Percentiles rank a stretch among this genome's conserved stretches.
phyloP scores from a whole-genome alignment of 305 asterid species.

The Ruellia speciosa region DNA sequence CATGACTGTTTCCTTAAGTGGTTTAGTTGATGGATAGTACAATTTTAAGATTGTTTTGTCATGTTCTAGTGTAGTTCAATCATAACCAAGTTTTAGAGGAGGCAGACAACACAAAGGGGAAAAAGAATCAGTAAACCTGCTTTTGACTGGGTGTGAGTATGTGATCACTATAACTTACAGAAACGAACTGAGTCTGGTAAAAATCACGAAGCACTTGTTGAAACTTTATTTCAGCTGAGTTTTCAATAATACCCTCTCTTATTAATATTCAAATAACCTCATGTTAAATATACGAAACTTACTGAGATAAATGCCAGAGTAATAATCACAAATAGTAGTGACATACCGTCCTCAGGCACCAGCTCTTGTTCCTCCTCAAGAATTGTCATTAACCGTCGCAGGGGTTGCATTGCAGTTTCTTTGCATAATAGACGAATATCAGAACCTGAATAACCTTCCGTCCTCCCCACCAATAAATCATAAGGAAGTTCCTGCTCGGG shows the following conservation, averaged over 20 bases:
- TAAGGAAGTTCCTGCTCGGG: constrained; percentile 57
- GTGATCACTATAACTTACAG: no score
- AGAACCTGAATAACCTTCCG: constrained; percentile 83
- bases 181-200: no score
- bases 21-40: neutral
- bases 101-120: no score
- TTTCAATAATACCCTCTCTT: no score
- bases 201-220: no score
- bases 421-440: constrained; percentile 86
- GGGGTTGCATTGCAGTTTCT: constrained; percentile 97
- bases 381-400: constrained; percentile 59
- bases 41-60: neutral
- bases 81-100: neutral
- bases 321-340: constrained; percentile 13
- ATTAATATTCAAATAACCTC: neutral
- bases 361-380: constrained; percentile 59
- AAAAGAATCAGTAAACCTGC: no score
- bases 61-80: neutral
- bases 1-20: neutral
- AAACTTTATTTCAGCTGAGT: no score
- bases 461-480: constrained; percentile 57
- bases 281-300: neutral
- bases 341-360: constrained; percentile 76
- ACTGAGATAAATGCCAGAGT: neutral
- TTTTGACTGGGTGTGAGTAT: no score